These are phyloP conservation scores for Excoecaria agallocha DNA, from an alignment of 345 rosid genomes.

Conservation along the genomic window DNA sequence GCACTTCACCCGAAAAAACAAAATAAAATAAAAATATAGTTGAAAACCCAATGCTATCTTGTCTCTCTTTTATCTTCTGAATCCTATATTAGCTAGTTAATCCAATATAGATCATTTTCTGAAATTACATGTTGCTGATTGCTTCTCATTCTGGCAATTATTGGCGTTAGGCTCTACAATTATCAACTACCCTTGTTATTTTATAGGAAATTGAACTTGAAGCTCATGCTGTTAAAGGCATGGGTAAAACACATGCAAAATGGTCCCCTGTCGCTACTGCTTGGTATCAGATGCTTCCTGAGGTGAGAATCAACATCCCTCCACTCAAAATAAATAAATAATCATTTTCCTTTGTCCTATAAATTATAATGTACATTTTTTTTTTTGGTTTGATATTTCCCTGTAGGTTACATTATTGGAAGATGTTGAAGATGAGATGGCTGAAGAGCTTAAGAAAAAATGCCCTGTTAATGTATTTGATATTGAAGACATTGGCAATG, in stretches of 20 bases:
- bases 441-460: constrained; percentile 58
- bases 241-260: constrained; percentile 89
- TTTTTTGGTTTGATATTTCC: neutral
- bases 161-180: neutral
- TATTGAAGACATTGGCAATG: constrained; percentile 87
- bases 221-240: constrained; percentile 92
- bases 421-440: constrained; percentile 56
- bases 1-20: no score
- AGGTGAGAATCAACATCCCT: constrained; percentile 39
- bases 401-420: constrained; percentile 63
- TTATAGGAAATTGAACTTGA: constrained; percentile 90
- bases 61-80: neutral
- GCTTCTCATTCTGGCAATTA: constrained; percentile 6
- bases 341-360: neutral
- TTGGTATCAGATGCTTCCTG: constrained; percentile 97
- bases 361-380: neutral
- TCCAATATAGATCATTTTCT: no score
- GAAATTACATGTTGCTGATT: neutral
- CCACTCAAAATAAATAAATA: neutral
- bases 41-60: neutral
- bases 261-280: constrained; percentile 99
- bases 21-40: neutral
- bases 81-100: neutral
- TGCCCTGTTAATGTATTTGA: constrained; percentile 85
- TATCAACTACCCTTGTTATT: neutral